A percentile compares a stretch with the other conserved stretches of the same genome.
These are phyloP conservation scores for Phanerochaete carnosa DNA, from an alignment of 768 basidiomycete species.

Conservation along the genomic window DNA sequence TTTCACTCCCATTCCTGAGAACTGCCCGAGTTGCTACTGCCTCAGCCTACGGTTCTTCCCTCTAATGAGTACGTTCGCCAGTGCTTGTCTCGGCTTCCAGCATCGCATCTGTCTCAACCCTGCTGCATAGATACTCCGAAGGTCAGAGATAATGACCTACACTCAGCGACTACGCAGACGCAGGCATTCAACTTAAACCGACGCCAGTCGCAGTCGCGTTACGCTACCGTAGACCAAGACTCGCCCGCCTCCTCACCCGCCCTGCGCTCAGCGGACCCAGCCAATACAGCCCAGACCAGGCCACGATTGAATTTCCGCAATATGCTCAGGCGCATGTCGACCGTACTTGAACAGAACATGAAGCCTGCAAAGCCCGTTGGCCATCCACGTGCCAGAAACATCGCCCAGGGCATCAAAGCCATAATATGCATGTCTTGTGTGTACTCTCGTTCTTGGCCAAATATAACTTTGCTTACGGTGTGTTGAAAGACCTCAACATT, in stretches of 20 bases:
- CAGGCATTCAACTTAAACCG: not conserved
- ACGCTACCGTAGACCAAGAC: not conserved
- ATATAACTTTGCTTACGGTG: not conserved
- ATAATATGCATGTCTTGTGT: constrained; percentile 58
- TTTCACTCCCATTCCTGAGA: no score
- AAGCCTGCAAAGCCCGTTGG: constrained; percentile 29
- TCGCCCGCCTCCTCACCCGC: not conserved
- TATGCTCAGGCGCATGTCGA: not conserved
- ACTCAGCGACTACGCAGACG: no score
- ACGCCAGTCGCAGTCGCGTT: not conserved
- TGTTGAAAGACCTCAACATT: constrained; percentile 59
- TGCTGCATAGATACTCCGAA: no score
- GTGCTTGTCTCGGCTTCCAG: no score
- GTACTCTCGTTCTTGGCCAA: constrained; percentile 12
- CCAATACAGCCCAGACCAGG: not conserved
- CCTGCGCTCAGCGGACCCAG: not conserved
- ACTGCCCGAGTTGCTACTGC: no score
- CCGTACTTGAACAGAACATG: constrained; percentile 1
- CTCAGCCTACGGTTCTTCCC: no score
- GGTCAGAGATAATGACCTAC: no score
- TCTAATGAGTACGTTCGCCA: no score
- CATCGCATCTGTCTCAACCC: no score
- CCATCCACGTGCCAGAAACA: constrained; percentile 35
- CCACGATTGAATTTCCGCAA: not conserved
- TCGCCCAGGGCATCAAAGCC: constrained; percentile 45